These are phyloP conservation scores for Casuarina cunninghamiana DNA, from an alignment of 306 rosid species.

Conservation along the genomic window DNA sequence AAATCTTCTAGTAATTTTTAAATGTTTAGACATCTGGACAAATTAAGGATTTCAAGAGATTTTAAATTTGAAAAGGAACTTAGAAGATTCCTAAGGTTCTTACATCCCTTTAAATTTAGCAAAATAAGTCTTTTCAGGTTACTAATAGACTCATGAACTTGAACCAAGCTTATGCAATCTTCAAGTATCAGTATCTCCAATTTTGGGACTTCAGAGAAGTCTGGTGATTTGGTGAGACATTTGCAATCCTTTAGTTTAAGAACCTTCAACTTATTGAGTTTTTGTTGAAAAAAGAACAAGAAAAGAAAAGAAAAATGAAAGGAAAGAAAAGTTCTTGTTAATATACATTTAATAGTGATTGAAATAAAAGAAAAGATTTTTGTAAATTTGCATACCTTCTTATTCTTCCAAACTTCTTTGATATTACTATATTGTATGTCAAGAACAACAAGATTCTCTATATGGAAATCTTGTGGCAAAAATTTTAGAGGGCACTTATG, in stretches of 20 bases:
- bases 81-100: background rate
- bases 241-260: background rate
- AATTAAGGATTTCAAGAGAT: background rate
- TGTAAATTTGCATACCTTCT: too few relatives aligned
- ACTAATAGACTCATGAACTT: background rate
- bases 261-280: background rate
- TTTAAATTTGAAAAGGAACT: background rate
- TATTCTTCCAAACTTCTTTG: too few relatives aligned
- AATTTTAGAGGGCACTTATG: too few relatives aligned
- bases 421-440: too few relatives aligned
- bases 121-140: background rate
- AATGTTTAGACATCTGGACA: background rate
- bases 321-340: background rate
- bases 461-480: too few relatives aligned
- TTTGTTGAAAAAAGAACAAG: background rate
- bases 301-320: background rate
- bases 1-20: background rate
- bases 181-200: background rate
- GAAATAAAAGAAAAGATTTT: too few relatives aligned
- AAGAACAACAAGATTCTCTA: too few relatives aligned
- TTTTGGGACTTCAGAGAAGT: background rate
- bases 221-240: background rate
- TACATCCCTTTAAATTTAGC: background rate
- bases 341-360: too few relatives aligned
- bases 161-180: background rate